Evolutionary conservation across 202 grass and related monocot genomes (phyloP).

Genomic region (Miscanthus sacchariflorus): DNA sequence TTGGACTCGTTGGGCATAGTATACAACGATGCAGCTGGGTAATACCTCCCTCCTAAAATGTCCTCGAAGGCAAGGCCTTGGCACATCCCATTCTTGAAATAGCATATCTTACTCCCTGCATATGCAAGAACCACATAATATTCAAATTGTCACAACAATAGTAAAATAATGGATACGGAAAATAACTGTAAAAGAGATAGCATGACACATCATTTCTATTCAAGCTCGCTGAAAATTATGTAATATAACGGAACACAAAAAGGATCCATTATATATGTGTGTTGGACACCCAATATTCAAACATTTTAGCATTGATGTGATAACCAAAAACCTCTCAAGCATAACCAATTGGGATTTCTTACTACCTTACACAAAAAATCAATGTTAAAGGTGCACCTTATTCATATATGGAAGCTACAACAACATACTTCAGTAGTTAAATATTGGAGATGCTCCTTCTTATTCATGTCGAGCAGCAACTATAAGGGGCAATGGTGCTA

Average conservation of each 20-base stretch:
- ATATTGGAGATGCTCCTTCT: neutral
- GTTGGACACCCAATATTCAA: no score
- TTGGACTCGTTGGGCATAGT: conserved; percentile 74
- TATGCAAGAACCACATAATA: conserved; percentile 30
- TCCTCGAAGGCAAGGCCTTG: conserved; percentile 71
- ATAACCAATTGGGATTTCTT: no score
- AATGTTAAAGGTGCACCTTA: neutral
- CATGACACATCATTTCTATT: neutral
- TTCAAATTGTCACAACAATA: neutral
- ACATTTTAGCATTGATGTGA: no score
- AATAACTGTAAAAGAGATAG: neutral
- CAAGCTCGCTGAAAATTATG: neutral
- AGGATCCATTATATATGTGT: no score
- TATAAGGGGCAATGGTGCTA: neutral
- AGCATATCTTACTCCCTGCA: conserved; percentile 87
- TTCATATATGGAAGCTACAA: neutral
- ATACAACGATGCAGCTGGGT: conserved; percentile 82
- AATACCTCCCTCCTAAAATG: conserved; percentile 82
- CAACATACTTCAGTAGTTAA: neutral
- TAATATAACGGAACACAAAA: neutral
- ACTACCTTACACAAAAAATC: neutral
- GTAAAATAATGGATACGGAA: neutral
- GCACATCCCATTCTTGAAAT: conserved; percentile 81
- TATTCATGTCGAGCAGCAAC: conserved; percentile 1
- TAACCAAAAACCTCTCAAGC: neutral